Conservation (phyloP, 1,284 basidiomycete genomes). For the Ustilago xerochloae region DNA sequence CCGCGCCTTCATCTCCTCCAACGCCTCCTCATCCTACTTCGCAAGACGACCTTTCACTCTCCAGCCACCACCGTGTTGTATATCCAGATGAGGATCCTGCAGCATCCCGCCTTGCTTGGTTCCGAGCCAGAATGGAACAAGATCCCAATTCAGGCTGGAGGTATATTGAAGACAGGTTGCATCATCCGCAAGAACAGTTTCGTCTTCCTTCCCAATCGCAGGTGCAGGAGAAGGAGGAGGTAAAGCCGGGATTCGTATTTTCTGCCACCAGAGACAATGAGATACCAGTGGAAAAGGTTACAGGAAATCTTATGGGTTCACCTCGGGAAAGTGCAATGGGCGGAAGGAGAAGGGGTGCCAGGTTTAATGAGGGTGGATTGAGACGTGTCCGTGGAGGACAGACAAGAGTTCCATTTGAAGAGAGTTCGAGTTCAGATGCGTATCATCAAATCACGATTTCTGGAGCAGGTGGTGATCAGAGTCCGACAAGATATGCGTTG, state of each 20-base stretch:
- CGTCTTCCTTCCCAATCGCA: neutral
- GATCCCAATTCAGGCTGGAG: neutral
- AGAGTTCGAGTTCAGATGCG: no score
- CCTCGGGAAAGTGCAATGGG: neutral
- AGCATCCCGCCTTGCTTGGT: constrained; percentile 2
- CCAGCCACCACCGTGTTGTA: neutral
- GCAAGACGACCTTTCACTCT: no score
- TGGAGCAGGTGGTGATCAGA: no score
- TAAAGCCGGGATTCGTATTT: neutral
- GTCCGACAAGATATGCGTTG: constrained; percentile 2
- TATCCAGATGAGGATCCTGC: constrained; percentile 23
- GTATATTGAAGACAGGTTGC: neutral
- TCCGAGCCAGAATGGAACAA: neutral
- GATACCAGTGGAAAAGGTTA: neutral
- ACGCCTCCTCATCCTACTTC: no score
- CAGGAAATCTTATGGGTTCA: neutral
- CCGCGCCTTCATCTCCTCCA: no score
- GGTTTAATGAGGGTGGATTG: constrained; percentile 14
- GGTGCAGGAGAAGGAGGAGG: neutral
- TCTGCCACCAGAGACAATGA: neutral
- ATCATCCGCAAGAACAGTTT: neutral
- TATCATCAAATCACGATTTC: no score
- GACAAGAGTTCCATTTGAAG: no score
- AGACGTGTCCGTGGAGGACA: no score
- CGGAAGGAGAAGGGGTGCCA: neutral